Base-by-base conservation (phyloP, 208 protist genomes). In the Naegleria fowleri region DNA sequence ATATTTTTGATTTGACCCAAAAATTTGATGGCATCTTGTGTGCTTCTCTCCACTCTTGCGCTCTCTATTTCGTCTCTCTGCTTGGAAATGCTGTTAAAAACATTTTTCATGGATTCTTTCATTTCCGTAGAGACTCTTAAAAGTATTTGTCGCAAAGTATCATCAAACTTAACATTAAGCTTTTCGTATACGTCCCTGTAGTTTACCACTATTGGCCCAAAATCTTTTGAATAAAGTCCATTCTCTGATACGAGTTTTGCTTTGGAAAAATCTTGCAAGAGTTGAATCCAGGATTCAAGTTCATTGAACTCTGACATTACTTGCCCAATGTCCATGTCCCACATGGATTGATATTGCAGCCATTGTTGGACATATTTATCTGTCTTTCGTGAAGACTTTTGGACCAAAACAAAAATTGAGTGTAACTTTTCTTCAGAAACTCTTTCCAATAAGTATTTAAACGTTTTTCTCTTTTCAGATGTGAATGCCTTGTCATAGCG, bases 1-100 rank as follows among this genome's bases (percentile, higher is more conserved):
- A 94, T 94, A 92, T 90, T 91, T 67, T 95, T 96, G 58, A 96
- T 91, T 39, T 92, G 90, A n/a, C 93, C 97, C 91, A 96, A 97
- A 94, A 93, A 96, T 58, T 38, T 94, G 48, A 99, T 98, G 9
- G 98, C 98, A 83, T 98, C 95, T 67, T 96, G 94, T 2, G 95
- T 97, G 48, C 97, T 96, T 0, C 94, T 93, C 67, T 95, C 96
- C 4, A 97, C 86, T 5, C 91, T 91, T 7, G 91, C 40, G n/a
- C 84, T 67, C 55, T 97, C 95, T 0, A 97, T 83, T 83, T 94
- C 92, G 33, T 92, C 79, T 59, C 96, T 94, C 51, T 94, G 94
- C 90, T 94, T 92, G 39, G 92, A 93, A 43, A 98, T 93, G 33
- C 88, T 90, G 43, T 92, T 83, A 84, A 95, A 96, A 75, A 93